Evolutionary conservation across 768 basidiomycete genomes (phyloP).

Genomic region (Lentinula sp.): DNA sequence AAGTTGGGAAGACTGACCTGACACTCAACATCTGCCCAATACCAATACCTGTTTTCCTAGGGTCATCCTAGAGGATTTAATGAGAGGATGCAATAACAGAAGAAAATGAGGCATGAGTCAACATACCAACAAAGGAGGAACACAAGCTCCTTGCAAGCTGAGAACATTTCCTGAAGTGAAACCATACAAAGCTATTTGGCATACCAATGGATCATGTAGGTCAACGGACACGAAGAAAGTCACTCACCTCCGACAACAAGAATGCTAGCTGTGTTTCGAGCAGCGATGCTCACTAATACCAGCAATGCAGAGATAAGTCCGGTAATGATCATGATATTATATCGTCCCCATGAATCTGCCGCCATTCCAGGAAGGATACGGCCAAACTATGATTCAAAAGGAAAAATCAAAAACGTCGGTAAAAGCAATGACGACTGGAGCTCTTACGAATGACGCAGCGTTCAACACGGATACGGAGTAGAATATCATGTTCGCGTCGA

Average conservation of each 20-base stretch:
- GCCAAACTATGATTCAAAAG: not conserved
- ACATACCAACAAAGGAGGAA: conserved; percentile 11
- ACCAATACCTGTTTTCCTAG: conserved; percentile 11
- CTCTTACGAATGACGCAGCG: conserved; percentile 12
- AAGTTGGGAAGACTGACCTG: conserved; percentile 6
- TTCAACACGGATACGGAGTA: conserved; percentile 14
- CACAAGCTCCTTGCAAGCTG: conserved; percentile 14
- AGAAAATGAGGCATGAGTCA: not conserved
- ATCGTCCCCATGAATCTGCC: conserved; percentile 14
- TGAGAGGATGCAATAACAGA: not conserved
- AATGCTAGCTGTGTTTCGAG: conserved; percentile 12
- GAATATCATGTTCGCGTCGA: conserved; percentile 13
- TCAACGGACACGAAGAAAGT: not conserved
- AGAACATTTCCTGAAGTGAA: conserved; percentile 13
- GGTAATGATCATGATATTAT: conserved; percentile 11
- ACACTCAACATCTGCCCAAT: conserved; percentile 14
- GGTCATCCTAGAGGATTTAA: conserved; percentile 10
- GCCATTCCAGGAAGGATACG: conserved; percentile 9
- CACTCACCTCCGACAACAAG: conserved; percentile 5
- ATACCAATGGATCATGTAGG: not conserved
- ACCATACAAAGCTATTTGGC: conserved; percentile 10
- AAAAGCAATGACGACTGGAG: too few species aligned
- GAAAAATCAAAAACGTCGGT: too few species aligned
- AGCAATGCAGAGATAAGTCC: conserved; percentile 8
- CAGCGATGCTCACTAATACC: conserved; percentile 12